Evolutionary conservation across 1,284 basidiomycete genomes (phyloP).

Genomic region (Cutaneotrichosporon cyanovorans): DNA sequence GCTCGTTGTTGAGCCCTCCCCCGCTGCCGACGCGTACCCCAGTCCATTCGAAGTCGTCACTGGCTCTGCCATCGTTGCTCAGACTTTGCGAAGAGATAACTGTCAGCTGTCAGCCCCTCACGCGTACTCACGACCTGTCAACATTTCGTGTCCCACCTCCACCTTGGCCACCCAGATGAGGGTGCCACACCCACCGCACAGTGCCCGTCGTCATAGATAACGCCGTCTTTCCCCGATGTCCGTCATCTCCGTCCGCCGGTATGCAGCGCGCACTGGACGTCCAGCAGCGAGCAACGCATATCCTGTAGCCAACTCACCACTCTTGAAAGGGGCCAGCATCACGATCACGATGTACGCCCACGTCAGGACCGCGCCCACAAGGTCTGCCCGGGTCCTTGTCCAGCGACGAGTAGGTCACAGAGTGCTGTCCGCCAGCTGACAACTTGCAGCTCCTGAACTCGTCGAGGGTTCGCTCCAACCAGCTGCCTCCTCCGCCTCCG

Average conservation of each 20-base stretch:
- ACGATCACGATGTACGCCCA: constrained; percentile 30
- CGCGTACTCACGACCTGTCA: no score
- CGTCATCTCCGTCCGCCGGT: not conserved
- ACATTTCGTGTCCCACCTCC: not conserved
- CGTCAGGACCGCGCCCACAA: constrained; percentile 23
- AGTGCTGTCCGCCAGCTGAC: not conserved
- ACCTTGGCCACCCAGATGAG: not conserved
- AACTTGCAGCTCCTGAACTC: constrained; percentile 22
- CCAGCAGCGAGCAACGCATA: not conserved
- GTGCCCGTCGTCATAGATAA: not conserved
- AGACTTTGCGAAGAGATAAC: not conserved
- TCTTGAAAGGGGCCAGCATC: not conserved
- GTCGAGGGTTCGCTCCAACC: constrained; percentile 20
- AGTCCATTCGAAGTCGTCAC: constrained; percentile 18
- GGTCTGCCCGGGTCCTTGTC: constrained; percentile 22
- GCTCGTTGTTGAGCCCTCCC: constrained; percentile 1
- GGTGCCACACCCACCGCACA: not conserved
- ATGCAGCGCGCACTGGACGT: not conserved
- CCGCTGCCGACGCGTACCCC: constrained; percentile 18
- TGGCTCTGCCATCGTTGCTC: constrained; percentile 4
- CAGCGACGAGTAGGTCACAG: constrained; percentile 34
- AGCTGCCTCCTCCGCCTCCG: constrained; percentile 17
- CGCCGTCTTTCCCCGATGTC: constrained; percentile 3
- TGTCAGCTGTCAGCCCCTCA: no score
- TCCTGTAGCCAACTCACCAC: not conserved